A percentile compares a stretch with the other conserved stretches of the same genome.
phyloP scores from a whole-genome alignment of 176 grass and related monocot genomes.

The Zizania latifolia region DNA sequence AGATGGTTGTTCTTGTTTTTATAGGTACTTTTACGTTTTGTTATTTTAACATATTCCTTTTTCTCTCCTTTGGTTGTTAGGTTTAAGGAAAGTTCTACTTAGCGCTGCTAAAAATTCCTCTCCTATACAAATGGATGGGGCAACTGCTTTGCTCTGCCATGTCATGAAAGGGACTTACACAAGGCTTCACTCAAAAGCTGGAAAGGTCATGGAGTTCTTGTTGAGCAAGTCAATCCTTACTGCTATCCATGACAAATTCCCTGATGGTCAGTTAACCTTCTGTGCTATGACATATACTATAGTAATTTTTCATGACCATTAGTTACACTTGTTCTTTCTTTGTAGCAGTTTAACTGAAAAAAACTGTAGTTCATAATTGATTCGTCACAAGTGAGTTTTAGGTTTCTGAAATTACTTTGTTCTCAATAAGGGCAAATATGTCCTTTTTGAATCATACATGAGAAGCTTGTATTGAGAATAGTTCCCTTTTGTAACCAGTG shows the following conservation, averaged over 20 bases:
- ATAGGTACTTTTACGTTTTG: slow-evolving; percentile 4
- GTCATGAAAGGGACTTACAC: slow-evolving; percentile 69
- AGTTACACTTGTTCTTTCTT: slow-evolving; percentile 15
- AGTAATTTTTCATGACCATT: not conserved
- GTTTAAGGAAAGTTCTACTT: slow-evolving; percentile 51
- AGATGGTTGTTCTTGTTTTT: not conserved
- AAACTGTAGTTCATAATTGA: not conserved
- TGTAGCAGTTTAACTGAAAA: not conserved
- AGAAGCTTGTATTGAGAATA: not conserved
- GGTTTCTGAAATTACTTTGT: not conserved
- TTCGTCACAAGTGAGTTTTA: not conserved
- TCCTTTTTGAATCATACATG: not conserved
- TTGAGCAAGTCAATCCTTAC: slow-evolving; percentile 56
- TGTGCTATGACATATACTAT: not conserved
- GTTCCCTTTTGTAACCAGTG: not conserved
- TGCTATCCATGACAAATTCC: slow-evolving; percentile 46
- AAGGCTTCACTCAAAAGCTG: slow-evolving; percentile 83
- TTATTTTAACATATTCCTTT: slow-evolving; percentile 22
- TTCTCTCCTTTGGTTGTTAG: slow-evolving; percentile 28
- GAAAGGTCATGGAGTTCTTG: slow-evolving; percentile 62
- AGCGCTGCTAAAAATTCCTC: slow-evolving; percentile 65
- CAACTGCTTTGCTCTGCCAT: slow-evolving; percentile 65
- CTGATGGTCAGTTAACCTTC: slow-evolving; percentile 51
- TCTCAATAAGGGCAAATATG: too few species aligned
- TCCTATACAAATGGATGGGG: slow-evolving; percentile 47